Base-by-base conservation (phyloP, 2,329 filamentous ascomycete species). In the Penicillium sp. region DNA sequence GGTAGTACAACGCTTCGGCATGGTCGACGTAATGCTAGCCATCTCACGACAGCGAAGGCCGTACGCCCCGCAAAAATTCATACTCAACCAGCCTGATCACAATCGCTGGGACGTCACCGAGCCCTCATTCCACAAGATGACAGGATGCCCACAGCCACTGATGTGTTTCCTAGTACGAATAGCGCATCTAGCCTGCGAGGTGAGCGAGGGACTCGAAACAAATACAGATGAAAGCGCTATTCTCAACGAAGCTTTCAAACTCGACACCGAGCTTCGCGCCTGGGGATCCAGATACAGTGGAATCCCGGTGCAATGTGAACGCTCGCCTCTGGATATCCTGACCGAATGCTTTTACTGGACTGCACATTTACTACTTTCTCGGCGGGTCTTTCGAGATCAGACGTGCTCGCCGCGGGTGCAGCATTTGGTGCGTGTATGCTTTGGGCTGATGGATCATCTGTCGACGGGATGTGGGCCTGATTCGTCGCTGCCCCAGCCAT, bases 121-220 rank as follows among this genome's bases (percentile, higher is more conserved):
- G 53, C 62, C 63, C 7, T 66, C 61, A 5, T 66, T 66, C 38
- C 56, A 65, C 49, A 62, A 63, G 22, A 65, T 65, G 63, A 65
- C 63, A 3, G 62, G 63, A 8, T 66, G 62, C 50, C 63, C 62
- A 10, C 63, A 66, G 53, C 61, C 62, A 7, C 43, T 64, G 9
- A 64, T 66, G 62, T 65, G 63, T 26, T 62, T 62, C 17, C 44
- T 66, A 2, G 62, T 61, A 6, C 49, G 56, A 26, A 61, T 65
- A 16, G 52, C 61, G 0, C 61, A 66, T 41, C 38, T 66, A n/a
- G 62, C 63, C 25, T 65, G 62, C 19, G 62, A 66, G 11, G 42
- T 63, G 37, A 54, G 56, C 16, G 55, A 65, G 4, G 26, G 38
- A 1, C 36, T 58, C 4, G 51, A 57, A 10, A 30, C 31, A 31